Conservation (phyloP, 805 yeast species). For the Saccharomyces paradoxus region DNA sequence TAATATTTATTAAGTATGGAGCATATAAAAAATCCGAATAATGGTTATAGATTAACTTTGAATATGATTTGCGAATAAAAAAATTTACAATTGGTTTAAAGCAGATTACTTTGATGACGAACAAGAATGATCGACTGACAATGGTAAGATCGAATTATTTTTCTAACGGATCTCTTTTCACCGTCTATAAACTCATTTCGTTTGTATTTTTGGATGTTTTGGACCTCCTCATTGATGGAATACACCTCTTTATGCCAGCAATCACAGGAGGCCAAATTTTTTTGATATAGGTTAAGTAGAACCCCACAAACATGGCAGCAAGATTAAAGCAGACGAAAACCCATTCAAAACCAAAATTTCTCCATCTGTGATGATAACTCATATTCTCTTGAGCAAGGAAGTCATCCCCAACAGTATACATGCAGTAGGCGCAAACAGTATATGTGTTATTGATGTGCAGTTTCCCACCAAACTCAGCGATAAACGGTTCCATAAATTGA, state of each 20-base stretch:
- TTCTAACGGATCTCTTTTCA: background rate
- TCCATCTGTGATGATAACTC: conserved; percentile 41
- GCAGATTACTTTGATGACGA: background rate
- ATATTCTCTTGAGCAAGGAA: conserved; percentile 32
- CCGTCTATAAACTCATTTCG: background rate
- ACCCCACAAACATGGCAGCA: conserved; percentile 19
- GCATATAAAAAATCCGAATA: background rate
- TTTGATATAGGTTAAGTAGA: conserved; percentile 4
- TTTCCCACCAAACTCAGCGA: conserved; percentile 43
- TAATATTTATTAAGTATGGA: background rate
- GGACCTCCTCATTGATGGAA: background rate
- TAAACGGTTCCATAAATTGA: conserved; percentile 38
- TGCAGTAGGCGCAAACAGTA: conserved; percentile 33
- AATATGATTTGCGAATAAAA: background rate
- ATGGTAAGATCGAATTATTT: background rate
- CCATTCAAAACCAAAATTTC: conserved; percentile 48
- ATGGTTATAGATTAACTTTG: background rate
- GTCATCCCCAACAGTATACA: conserved; percentile 30
- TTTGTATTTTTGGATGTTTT: background rate
- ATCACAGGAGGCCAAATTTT: conserved; percentile 2
- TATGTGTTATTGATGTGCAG: conserved; percentile 40
- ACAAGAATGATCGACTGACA: background rate
- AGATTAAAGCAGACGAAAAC: conserved; percentile 43
- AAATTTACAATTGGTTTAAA: background rate
- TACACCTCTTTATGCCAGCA: background rate